A percentile compares a stretch with the other conserved stretches of the same genome.
These are phyloP conservation scores for Alternaria atra DNA, from an alignment of 2,329 filamentous ascomycete species.

Conservation along the genomic window DNA sequence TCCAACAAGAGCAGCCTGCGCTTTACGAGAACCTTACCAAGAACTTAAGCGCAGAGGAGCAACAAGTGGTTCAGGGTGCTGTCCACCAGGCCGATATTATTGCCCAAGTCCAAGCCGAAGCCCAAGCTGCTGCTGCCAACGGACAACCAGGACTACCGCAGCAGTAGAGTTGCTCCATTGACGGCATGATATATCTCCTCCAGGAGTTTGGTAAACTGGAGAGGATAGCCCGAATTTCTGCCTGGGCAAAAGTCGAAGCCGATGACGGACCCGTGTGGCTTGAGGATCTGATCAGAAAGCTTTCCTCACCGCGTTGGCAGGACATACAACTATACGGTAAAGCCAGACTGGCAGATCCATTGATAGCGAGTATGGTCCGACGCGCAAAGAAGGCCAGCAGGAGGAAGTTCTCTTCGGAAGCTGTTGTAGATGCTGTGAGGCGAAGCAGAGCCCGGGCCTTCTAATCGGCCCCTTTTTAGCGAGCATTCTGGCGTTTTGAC, in stretches of 20 bases:
- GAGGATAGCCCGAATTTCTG: not conserved
- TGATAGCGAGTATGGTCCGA: no score
- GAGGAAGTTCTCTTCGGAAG: no score
- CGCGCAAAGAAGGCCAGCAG: not conserved
- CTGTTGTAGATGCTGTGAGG: not conserved
- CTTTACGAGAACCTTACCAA: constrained; percentile 84
- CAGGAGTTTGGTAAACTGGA: not conserved
- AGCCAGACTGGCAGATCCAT: not conserved
- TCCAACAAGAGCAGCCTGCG: constrained; percentile 90
- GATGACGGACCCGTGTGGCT: no score
- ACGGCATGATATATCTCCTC: constrained; percentile 1
- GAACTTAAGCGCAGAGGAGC: constrained; percentile 81
- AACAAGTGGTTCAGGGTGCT: constrained; percentile 79
- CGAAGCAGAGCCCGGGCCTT: not conserved
- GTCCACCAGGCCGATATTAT: constrained; percentile 74
- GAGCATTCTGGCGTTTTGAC: constrained; percentile 45
- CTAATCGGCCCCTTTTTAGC: constrained; percentile 31
- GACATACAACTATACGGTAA: no score
- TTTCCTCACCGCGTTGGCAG: not conserved
- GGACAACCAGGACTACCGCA: constrained; percentile 30
- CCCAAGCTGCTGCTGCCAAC: constrained; percentile 33
- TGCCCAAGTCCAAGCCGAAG: constrained; percentile 37
- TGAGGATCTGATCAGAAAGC: not conserved
- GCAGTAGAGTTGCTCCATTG: constrained; percentile 22
- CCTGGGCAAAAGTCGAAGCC: not conserved